These are phyloP conservation scores for Tetragonia tetragonoides DNA, from an alignment of 148 eudicot species.

Conservation along the genomic window DNA sequence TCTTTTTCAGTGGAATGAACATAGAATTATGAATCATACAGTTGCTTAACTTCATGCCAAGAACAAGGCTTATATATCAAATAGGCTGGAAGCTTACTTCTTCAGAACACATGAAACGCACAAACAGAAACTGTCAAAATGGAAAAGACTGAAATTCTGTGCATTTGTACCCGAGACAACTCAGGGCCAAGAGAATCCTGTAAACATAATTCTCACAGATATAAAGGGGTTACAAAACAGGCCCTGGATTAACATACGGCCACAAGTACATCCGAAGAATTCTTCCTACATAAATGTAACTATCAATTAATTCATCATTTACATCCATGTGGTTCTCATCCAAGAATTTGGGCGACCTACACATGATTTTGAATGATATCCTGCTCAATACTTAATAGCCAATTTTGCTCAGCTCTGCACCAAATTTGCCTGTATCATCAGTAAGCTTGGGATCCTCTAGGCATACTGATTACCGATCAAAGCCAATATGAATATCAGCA, in stretches of 20 bases:
- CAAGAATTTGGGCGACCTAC: slow-evolving; percentile 10
- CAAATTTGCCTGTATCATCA: neutral
- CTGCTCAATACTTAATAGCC: neutral
- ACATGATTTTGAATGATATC: neutral
- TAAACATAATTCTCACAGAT: neutral
- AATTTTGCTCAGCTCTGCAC: slow-evolving; percentile 4
- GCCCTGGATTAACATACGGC: neutral
- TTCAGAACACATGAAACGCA: neutral
- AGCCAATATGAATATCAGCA: neutral
- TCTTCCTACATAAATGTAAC: neutral
- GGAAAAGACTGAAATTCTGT: neutral
- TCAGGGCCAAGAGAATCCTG: neutral
- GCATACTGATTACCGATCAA: neutral
- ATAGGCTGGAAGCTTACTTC: neutral
- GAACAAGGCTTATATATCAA: neutral
- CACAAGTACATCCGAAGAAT: neutral
- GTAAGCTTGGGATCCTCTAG: neutral
- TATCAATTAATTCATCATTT: neutral
- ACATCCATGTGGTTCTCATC: slow-evolving; percentile 5
- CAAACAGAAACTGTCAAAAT: neutral
- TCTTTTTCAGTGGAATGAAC: too few relatives aligned
- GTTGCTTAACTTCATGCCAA: neutral
- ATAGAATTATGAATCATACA: neutral
- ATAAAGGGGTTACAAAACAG: neutral
- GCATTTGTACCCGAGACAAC: neutral